These are phyloP conservation scores for Avena eriantha DNA, from an alignment of 176 grass and related monocot species.

Conservation along the genomic window DNA sequence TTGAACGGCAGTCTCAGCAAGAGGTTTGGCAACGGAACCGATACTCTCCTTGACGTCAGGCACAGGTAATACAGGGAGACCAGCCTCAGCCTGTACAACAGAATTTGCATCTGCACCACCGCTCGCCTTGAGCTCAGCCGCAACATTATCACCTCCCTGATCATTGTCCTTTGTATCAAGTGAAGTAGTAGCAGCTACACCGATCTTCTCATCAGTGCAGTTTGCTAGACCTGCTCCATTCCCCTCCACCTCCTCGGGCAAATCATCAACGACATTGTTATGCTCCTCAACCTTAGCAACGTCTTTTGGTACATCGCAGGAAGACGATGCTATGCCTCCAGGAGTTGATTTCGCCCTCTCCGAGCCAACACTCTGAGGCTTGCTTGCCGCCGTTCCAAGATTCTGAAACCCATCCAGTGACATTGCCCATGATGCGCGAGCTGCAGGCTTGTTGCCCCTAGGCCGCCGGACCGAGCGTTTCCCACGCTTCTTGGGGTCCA, in stretches of 20 bases:
- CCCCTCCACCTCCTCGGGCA: neutral
- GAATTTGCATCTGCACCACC: neutral
- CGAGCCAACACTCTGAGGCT: neutral
- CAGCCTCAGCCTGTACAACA: neutral
- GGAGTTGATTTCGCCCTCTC: conserved; percentile 2
- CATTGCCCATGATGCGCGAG: neutral
- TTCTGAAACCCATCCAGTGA: conserved; percentile 3
- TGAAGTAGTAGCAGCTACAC: neutral
- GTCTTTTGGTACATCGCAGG: neutral
- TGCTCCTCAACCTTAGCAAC: neutral
- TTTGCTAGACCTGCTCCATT: neutral
- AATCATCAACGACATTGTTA: neutral
- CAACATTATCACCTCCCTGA: neutral
- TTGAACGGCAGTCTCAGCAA: neutral
- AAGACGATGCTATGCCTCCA: neutral
- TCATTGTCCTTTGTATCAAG: neutral
- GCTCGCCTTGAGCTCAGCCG: neutral
- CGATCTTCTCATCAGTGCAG: neutral
- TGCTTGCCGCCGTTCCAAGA: neutral
- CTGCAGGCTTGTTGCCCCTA: neutral
- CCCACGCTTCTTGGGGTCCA: neutral
- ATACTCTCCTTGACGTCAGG: neutral
- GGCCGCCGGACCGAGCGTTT: neutral
- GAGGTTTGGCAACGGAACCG: neutral
- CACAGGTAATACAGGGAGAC: neutral